phyloP scores from a whole-genome alignment of 495 filamentous ascomycete species.

The Jackrogersella minutella region DNA sequence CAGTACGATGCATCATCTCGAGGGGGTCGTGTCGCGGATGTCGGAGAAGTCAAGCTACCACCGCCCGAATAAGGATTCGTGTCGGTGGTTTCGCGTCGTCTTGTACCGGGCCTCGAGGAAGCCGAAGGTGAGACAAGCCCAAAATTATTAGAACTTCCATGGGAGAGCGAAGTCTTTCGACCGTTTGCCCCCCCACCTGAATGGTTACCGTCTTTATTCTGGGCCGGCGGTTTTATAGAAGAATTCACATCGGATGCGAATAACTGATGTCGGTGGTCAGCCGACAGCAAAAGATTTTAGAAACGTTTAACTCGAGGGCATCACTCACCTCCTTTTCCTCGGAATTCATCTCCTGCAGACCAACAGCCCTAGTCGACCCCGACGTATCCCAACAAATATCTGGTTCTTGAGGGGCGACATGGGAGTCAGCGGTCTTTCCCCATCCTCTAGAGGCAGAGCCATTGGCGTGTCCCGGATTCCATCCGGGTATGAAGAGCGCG shows the following conservation, averaged over 20 bases:
- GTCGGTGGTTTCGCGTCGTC: slow-evolving; percentile 89
- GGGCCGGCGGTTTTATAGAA: slow-evolving; percentile 82
- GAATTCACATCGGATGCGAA: slow-evolving; percentile 92
- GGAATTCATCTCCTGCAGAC: slow-evolving; percentile 76
- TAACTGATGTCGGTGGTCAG: slow-evolving; percentile 49
- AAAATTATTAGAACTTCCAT: slow-evolving; percentile 55
- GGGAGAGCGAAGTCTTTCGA: slow-evolving; percentile 80
- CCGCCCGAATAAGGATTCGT: slow-evolving; percentile 69
- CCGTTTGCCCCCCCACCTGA: slow-evolving; percentile 62
- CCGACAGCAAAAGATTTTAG: background rate
- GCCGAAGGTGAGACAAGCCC: slow-evolving; percentile 69
- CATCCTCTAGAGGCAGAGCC: slow-evolving; percentile 70
- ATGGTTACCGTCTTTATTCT: slow-evolving; percentile 73
- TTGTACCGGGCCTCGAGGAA: slow-evolving; percentile 69
- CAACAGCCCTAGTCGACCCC: slow-evolving; percentile 76
- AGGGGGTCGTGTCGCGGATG: slow-evolving; percentile 55
- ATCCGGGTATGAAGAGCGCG: slow-evolving; percentile 72
- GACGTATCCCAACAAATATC: slow-evolving; percentile 90
- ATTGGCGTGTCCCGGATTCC: slow-evolving; percentile 75
- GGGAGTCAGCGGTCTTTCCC: slow-evolving; percentile 78
- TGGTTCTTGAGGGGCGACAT: slow-evolving; percentile 66
- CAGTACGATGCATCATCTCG: slow-evolving; percentile 63
- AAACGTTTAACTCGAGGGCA: slow-evolving; percentile 39
- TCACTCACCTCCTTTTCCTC: slow-evolving; percentile 79
- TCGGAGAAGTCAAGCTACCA: slow-evolving; percentile 57